These are phyloP conservation scores for Cryptococcus maquisensis DNA, from an alignment of 1,284 basidiomycete genomes.

Conservation along the genomic window DNA sequence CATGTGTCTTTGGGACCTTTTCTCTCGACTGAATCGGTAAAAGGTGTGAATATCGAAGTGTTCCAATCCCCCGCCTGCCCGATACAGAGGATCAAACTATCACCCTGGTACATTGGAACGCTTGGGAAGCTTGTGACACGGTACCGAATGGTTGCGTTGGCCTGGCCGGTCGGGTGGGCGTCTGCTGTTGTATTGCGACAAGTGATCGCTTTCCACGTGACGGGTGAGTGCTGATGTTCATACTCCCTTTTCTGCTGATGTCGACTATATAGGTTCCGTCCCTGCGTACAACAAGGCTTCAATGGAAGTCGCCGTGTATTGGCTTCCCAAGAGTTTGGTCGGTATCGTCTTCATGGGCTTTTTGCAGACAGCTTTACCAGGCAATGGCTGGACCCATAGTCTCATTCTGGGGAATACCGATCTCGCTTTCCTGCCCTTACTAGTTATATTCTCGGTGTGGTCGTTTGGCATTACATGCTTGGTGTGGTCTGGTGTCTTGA, in stretches of 20 bases:
- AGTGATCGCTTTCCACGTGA: slow-evolving; percentile 1
- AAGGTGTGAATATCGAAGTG: slow-evolving; percentile 26
- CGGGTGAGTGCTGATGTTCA: slow-evolving; percentile 8
- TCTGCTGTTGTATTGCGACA: slow-evolving; percentile 28
- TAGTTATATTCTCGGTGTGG: slow-evolving; percentile 9
- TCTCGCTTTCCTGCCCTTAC: slow-evolving; percentile 7
- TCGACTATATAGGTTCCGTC: not conserved
- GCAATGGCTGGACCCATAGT: not conserved
- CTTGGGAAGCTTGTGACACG: slow-evolving; percentile 64
- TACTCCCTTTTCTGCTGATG: not conserved
- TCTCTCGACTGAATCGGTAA: slow-evolving; percentile 35
- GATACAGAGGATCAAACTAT: slow-evolving; percentile 53
- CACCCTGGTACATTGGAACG: slow-evolving; percentile 64
- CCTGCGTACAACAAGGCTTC: not conserved
- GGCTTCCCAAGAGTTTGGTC: not conserved
- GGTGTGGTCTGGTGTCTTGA: not conserved
- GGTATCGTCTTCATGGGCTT: not conserved
- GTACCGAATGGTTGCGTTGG: slow-evolving; percentile 64
- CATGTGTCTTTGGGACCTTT: slow-evolving; percentile 65
- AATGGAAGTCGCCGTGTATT: not conserved
- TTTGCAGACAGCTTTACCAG: not conserved
- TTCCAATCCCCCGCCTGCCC: slow-evolving; percentile 47
- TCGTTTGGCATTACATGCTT: slow-evolving; percentile 12
- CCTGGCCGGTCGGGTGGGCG: slow-evolving; percentile 67
- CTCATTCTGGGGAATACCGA: slow-evolving; percentile 12